Evolutionary conservation across 305 asterid species (phyloP), one percentile per base, ranked within the genome.

Genomic region (Rubia balearica): DNA sequence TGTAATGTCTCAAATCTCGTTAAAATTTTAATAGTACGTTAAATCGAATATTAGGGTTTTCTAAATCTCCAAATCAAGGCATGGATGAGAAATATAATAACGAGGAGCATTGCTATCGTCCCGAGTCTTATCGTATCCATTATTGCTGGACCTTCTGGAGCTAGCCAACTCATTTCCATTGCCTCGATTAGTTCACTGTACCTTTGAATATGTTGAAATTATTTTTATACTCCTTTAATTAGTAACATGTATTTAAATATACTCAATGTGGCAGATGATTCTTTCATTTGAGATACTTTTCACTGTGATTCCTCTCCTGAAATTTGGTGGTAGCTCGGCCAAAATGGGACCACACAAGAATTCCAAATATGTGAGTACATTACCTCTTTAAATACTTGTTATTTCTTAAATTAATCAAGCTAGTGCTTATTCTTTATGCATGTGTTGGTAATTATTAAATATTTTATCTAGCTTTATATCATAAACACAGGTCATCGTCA

Each of bases 341-440:
- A 92, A 92, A 75, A 85, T 88, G 88, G 98, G 98, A 33, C 97
- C 92, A 0, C 90, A 88, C 86, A 88, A 80, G 80, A 92, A 86
- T 78, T 90, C 96, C 5, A 87, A 74, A 63, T 81, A 75, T 75
- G 85, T 84, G 45, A 84, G 87, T 53, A 49, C 0, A 14, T 49
- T 8, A 56, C 33, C 14, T 48, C 30, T 5, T 6, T 41, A 11
- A 48, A 0, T 48, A 48, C n/a, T 48, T 24, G 27, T 24, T 24
- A 24, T 57, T 59, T 22, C 59, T 55, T n/a, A 9, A 2, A 9
- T 42, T 2, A 9, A 5, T 16, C 59, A 16, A 8, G 8, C 3
- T 1, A 63, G 9, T 40, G 13, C 40, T 13, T 63, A 42, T 22
- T 65, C 16, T 17, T 5, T 55, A 55, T 55, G 60, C 24, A 46